Evolutionary conservation across 768 basidiomycete species (phyloP), one percentile per base, ranked within the genome.

Genomic region (Lactifluus echinatus): DNA sequence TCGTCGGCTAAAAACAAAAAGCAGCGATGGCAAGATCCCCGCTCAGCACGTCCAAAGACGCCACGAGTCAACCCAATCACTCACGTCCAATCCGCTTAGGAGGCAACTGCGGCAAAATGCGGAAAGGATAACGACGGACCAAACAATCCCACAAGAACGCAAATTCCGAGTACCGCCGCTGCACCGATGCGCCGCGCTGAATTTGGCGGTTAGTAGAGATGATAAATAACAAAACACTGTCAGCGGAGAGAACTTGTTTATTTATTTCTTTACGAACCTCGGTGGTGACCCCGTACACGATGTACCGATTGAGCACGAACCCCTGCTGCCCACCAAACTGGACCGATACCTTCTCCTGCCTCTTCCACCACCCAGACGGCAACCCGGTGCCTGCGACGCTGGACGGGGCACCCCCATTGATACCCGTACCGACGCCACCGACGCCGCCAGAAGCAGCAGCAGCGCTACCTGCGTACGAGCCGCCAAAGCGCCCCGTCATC

Each of bases 131-230:
- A 53, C 93, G 81, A 62, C 85, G 82, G 50, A 81, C 70, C 43
- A 99, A 75, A 61, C 84, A 86, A 61, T 97, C 93, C 82, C 90
- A 88, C 26, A 98, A 74, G 70, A 87, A 93, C 10, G 79, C 79
- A 68, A 98, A 99, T 69, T 99, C 96, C 7, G 89, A 92, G 69
- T 97, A 99, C 56, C 96, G 80, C 52, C 95, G 76, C 28, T 83
- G 76, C 21, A 97, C 89, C 14, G 89, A 74, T 12, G 78, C 73
- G 4, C 80, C 82, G 49, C 83, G 77, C 79, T 91, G 28, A 23
- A 31, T 1, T 14, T 15, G 28, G 43, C 17, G 39, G 21, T 44
- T 39, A 28, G 43, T 39, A 55, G 36, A 31, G 50, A 28, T 31
- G 23, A 49, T 51, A 65, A 17, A 62, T 59, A 37, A 34, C 14